A percentile compares a stretch with the other conserved stretches of the same genome.
Evolutionary conservation across 768 basidiomycete genomes (phyloP).

Genomic region (Psilocybe subaeruginosa): DNA sequence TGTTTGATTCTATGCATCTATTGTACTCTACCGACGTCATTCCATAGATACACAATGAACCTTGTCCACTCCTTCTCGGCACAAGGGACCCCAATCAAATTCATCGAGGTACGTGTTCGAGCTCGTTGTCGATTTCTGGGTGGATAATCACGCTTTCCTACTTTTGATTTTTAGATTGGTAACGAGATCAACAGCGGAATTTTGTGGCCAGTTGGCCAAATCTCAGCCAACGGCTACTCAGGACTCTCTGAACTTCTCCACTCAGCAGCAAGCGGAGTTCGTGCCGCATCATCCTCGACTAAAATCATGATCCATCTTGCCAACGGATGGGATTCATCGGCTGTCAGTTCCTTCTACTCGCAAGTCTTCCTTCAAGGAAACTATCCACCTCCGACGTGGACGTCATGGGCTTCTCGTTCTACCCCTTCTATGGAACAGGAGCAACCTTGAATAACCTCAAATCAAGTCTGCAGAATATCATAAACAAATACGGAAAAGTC

Average conservation of each 20-base stretch:
- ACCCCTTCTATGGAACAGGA: constrained; percentile 62
- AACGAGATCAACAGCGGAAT: constrained; percentile 71
- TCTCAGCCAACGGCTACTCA: constrained; percentile 53
- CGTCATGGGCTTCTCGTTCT: constrained; percentile 66
- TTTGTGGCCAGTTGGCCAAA: constrained; percentile 61
- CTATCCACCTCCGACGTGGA: constrained; percentile 54
- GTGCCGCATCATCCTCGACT: constrained; percentile 46
- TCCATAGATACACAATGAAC: constrained; percentile 49
- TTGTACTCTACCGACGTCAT: neutral
- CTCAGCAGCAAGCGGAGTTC: constrained; percentile 59
- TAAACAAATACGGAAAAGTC: constrained; percentile 52
- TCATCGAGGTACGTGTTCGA: constrained; percentile 43
- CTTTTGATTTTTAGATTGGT: constrained; percentile 42
- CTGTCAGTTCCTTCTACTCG: constrained; percentile 50
- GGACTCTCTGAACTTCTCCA: constrained; percentile 62
- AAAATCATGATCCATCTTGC: constrained; percentile 63
- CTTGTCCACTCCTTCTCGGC: constrained; percentile 53
- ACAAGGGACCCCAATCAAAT: constrained; percentile 56
- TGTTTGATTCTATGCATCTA: neutral
- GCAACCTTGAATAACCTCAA: constrained; percentile 56
- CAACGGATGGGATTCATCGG: constrained; percentile 58
- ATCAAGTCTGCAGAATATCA: constrained; percentile 52
- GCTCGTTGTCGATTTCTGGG: neutral
- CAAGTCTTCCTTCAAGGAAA: constrained; percentile 56
- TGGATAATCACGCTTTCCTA: too few relatives aligned